A percentile compares a stretch with the other conserved stretches of the same genome.
Conservation (phyloP, 176 grass and related monocot species). For the Rhipidocladum racemiflorum region DNA sequence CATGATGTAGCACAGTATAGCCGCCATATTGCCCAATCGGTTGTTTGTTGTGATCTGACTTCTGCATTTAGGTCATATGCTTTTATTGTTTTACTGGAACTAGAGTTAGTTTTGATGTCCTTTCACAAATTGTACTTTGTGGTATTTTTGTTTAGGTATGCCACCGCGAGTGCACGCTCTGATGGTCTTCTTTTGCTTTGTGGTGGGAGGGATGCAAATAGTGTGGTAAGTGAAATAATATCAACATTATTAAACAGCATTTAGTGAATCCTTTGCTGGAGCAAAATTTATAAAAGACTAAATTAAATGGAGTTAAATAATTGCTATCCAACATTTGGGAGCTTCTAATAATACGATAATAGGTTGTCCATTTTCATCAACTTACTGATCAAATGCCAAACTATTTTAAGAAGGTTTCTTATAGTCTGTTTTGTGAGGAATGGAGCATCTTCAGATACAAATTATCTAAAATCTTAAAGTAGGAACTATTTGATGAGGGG, state of each 20-base stretch:
- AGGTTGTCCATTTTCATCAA: not conserved
- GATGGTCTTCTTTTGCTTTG: conserved; percentile 98
- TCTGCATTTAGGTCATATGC: conserved; percentile 29
- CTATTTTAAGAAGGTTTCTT: conserved; percentile 9
- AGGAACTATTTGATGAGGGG: not conserved
- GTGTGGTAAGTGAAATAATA: conserved; percentile 67
- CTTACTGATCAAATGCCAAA: not conserved
- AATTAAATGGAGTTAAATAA: not conserved
- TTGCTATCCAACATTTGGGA: not conserved
- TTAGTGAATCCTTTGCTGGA: not conserved
- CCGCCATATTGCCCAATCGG: conserved; percentile 27
- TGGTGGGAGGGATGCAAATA: conserved; percentile 95
- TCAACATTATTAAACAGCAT: not conserved
- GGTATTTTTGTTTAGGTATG: conserved; percentile 78
- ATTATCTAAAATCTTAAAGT: conserved; percentile 5
- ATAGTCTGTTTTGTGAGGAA: not conserved
- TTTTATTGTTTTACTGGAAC: conserved; percentile 21
- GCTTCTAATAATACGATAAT: conserved; percentile 6
- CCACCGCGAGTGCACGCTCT: conserved; percentile 95
- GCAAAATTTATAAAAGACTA: not conserved
- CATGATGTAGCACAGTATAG: conserved; percentile 21
- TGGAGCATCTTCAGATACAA: not conserved
- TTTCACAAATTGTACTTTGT: conserved; percentile 22
- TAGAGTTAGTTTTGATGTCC: conserved; percentile 4
- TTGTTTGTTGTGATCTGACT: conserved; percentile 24